phyloP scores from a whole-genome alignment of 768 basidiomycete species.

The Lentinula sp. region DNA sequence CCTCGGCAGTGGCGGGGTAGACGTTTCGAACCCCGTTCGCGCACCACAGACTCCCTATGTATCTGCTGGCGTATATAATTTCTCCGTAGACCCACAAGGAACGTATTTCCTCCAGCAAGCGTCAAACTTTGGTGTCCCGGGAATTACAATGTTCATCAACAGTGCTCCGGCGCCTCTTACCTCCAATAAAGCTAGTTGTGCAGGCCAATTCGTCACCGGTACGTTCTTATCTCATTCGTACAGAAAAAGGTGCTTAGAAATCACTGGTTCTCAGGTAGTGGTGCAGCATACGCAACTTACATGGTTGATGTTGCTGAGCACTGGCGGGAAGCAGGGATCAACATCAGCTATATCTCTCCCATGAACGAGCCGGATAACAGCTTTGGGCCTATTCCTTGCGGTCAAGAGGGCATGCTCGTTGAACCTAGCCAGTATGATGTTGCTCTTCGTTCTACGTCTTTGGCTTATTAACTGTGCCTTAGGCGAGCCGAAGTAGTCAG shows the following conservation, averaged over 20 bases:
- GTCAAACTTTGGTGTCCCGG: slow-evolving; percentile 24
- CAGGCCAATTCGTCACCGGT: slow-evolving; percentile 27
- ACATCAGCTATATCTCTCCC: slow-evolving; percentile 33
- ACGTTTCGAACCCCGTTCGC: slow-evolving; percentile 30
- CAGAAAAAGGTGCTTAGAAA: neutral
- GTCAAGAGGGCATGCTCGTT: slow-evolving; percentile 42
- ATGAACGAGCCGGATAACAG: slow-evolving; percentile 38
- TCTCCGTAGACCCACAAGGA: slow-evolving; percentile 30
- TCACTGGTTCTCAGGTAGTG: slow-evolving; percentile 16
- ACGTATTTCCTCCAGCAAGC: slow-evolving; percentile 35
- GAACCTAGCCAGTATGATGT: slow-evolving; percentile 25
- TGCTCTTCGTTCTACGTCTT: neutral
- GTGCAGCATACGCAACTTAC: slow-evolving; percentile 33
- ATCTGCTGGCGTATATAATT: slow-evolving; percentile 32
- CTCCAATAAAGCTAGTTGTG: slow-evolving; percentile 27
- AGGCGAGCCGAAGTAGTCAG: slow-evolving; percentile 35
- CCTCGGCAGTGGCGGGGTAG: slow-evolving; percentile 35
- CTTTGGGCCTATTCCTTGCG: slow-evolving; percentile 32
- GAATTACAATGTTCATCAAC: slow-evolving; percentile 36
- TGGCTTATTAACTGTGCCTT: neutral
- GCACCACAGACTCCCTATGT: slow-evolving; percentile 32
- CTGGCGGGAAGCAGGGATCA: slow-evolving; percentile 29
- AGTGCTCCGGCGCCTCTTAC: slow-evolving; percentile 32
- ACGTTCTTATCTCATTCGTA: neutral
- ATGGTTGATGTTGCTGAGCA: slow-evolving; percentile 34